Conservation (phyloP, 1,284 basidiomycete species). For the Bondarzewia mesenterica region DNA sequence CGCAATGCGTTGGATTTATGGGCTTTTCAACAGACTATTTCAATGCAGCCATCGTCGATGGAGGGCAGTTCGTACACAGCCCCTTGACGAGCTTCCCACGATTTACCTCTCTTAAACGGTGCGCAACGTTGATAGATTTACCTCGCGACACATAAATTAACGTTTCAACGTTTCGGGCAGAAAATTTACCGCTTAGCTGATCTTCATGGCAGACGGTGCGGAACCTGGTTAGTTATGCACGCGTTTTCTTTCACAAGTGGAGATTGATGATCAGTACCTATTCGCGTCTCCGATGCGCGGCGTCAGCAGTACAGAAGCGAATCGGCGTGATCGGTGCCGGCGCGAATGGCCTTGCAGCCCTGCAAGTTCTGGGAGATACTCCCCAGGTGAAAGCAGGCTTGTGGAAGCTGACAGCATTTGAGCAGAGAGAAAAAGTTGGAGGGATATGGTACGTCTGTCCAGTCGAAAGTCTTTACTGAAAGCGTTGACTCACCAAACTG, state of each 20-base stretch:
- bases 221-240: too few relatives aligned
- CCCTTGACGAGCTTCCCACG: background rate
- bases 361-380: conserved; percentile 55
- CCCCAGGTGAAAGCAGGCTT: conserved; percentile 43
- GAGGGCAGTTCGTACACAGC: background rate
- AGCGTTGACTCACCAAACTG: too few relatives aligned
- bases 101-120: background rate
- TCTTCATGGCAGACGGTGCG: too few relatives aligned
- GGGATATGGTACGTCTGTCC: conserved; percentile 56
- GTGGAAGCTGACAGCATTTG: conserved; percentile 54
- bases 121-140: too few relatives aligned
- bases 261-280: background rate
- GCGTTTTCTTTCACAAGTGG: too few relatives aligned
- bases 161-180: too few relatives aligned
- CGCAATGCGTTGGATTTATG: background rate
- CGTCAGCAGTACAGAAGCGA: conserved; percentile 12
- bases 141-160: too few relatives aligned
- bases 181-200: too few relatives aligned
- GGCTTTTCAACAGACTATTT: background rate
- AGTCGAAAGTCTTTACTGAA: background rate
- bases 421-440: conserved; percentile 56
- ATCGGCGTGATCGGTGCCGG: conserved; percentile 69
- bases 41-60: background rate
- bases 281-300: background rate
- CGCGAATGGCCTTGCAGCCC: conserved; percentile 54